Base-by-base conservation (phyloP, 192 early-diverging fungal genomes). In the Coemansia sp. region DNA sequence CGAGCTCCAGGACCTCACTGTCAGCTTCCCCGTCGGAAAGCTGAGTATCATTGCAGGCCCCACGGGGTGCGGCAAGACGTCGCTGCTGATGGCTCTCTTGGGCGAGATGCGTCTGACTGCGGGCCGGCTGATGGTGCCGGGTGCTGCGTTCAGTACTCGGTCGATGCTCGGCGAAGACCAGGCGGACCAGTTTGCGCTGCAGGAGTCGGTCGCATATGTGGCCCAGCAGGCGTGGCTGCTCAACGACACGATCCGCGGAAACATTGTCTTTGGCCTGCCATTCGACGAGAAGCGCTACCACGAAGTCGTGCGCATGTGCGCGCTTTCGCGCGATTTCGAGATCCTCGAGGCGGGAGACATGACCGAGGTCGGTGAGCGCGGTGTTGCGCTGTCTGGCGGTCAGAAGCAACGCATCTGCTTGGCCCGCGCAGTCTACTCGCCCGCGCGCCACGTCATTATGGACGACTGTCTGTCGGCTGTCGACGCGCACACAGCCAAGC, bases 391-490 rank as follows among this genome's bases (percentile, higher is more conserved):
- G 7, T 87, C 83, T 13, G 92, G 92, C 27, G 92, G 92, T 10
- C 92, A 95, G 64, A 93, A 91, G 69, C 87, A 87, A 49, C 77
- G 93, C 33, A 80, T 98, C 13, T 60, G 87, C 5, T 80, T 96
- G 46, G 93, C 92, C 23, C 82, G 94, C 54, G 92, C 93, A 14
- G 67, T 94, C 3, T 97, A 95, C 67, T 81, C 78, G 33, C 63
- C 78, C 17, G 80, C 85, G 15, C 71, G 67, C n/a, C 73, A 84
- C 25, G 51, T 94, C n/a, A 38, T 94, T 15, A 63, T 93, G 50
- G 94, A 96, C 60, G 94, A 94, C 65, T 90, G 87, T 51, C 73
- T 96, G 38, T 91, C 88, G n/a, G 97, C 97, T 19, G 95, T 97
- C 5, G 97, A 99, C 59, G 85, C 92, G 5, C 95, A 94, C 46